Base-by-base conservation (phyloP, 257 asterid species). In the Nicotiana obtusifolia region DNA sequence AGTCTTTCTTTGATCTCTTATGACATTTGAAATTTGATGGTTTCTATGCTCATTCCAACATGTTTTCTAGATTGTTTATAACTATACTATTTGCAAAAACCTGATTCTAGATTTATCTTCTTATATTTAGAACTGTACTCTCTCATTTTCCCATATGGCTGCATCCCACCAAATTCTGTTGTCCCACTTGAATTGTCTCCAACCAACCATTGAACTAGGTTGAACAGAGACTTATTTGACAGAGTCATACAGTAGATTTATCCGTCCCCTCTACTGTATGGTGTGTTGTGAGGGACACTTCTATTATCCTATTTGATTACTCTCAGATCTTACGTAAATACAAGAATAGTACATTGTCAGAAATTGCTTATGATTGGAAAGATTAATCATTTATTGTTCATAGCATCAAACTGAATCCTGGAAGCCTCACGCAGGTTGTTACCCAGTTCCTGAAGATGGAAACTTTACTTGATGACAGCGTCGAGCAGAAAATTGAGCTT, bases 381-480 rank as follows among this genome's bases (percentile, higher is more conserved):
- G 66, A 84, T 54, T 82, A 28, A 28, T 81, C 53, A 41, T 73
- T 19, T 61, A 41, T 69, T 64, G 56, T 20, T 65, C 65, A 19
- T 64, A 62, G 30, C 76, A 15, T 80, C 76, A 22, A 59, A 60
- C 41, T 85, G 85, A 89, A 80, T 52, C 71, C 33, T 54, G 90
- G 49, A 86, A 83, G 67, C 76, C 65, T 84, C 86, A 78, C 88
- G 83, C 89, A 96, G 99, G 98, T 96, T 77, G 86, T 89, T 83
- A 96, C 99, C 79, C 99, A 93, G 86, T 96, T 96, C 87, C 89
- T 93, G 87, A 90, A 87, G 92, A 89, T 93, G 98, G 99, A 94
- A 89, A 92, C 82, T 81, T 83, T 94, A 82, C 93, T 96, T 85
- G 99, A 96, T 86, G 98, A 96, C 79, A 87, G 94, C 77, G 99